Base-by-base conservation (phyloP, 345 rosid genomes). In the Chamaenerion angustifolium region DNA sequence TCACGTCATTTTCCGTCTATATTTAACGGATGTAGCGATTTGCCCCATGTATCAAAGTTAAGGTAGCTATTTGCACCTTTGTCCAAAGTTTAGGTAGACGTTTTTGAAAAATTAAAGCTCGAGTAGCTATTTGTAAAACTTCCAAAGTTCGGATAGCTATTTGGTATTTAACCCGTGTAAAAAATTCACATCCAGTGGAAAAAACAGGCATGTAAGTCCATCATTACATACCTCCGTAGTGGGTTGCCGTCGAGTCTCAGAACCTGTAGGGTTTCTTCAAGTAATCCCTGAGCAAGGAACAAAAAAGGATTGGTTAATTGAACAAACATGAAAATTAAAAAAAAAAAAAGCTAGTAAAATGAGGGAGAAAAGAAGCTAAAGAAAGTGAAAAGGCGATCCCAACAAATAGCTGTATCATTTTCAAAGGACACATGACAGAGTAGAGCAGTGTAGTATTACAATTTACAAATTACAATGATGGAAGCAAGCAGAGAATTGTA, bases 191-290 rank as follows among this genome's bases (percentile, higher is more conserved):
- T n/a, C n/a, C n/a, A 16, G 10, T 46, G 11, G 11, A 10, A 4
- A 23, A 12, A 18, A 17, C 15, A 11, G 50, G 19, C 8, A 43
- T n/a, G 16, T n/a, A 40, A 48, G 43, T 11, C n/a, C n/a, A n/a
- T 52, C 40, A 19, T 43, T 25, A 27, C 54, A 13, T 73, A 86
- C 94, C 95, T 90, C 78, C 92, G 77, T 58, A 86, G 53, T 42
- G 94, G 95, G 71, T 90, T 90, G 50, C 95, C 95, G 31, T 83
- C 85, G 6, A 89, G 88, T 59, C 92, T 79, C 59, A 86, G 58
- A 52, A 65, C 88, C 58, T 86, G 95, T 50, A 86, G 72, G 62
- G 63, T 79, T 42, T 85, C 79, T 43, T 90, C 95, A 41, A 90
- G 92, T 49, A 83, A 72, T 57, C 92, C 94, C 98, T 90, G 75